Evolutionary conservation across 345 rosid species (phyloP), one percentile per base, ranked within the genome.

Genomic region (Limnanthes douglasii): DNA sequence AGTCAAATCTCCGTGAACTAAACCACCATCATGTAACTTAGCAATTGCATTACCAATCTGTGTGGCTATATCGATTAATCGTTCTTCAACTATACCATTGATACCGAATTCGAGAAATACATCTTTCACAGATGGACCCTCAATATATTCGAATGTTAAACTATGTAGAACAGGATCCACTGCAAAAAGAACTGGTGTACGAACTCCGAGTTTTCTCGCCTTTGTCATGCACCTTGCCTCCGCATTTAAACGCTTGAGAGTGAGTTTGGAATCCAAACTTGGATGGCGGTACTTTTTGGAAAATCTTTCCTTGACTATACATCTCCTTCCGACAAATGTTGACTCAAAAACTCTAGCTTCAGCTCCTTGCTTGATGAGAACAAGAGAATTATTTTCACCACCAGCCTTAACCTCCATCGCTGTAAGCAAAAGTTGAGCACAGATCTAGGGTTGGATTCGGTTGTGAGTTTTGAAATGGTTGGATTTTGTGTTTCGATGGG

Each of bases 201-300:
- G 43, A 31, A 81, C 93, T 5, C 95, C 95, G 8, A 92, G 79
- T 42, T 79, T 60, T 47, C 99, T 74, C 15, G 96, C 95, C 58
- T 92, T 92, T 5, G 96, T 75, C 93, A 71, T 71, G 61, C 96
- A 85, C 59, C 96, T 62, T n/a, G 96, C 90, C 40, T 69, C 99
- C 41, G 99, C 99, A 60, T 92, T 81, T 38, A 64, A 57, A 19
- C 96, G 84, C 65, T 69, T 92, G 26, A 60, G 60, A 33, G 93
- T 92, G 31, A 92, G 77, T 31, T 92, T 92, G 1, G 76, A 54
- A 70, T 92, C 94, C 58, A 92, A 39, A 48, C 69, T 27, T 5
- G 99, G 99, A 46, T 85, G 99, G 56, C 99, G 60, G 56, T 85
- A 92, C 61, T 85, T 81, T 72, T 92, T 92, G 0, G 99, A 78